These are phyloP conservation scores for Coemansia sp. DNA, from an alignment of 371 early-diverging fungal species.

Conservation along the genomic window DNA sequence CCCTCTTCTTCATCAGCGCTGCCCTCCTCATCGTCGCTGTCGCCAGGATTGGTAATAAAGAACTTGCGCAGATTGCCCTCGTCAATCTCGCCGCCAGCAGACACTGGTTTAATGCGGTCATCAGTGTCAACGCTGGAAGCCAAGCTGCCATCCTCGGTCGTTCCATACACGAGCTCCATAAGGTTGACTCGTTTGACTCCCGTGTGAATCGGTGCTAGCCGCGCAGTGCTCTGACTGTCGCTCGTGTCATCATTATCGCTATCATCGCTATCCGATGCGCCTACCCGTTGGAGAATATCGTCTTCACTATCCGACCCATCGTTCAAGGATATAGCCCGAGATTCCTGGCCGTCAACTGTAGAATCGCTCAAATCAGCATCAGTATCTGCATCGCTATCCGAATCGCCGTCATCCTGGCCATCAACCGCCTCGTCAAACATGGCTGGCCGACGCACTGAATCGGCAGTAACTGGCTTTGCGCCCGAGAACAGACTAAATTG, in stretches of 20 bases:
- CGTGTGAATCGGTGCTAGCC: constrained; percentile 64
- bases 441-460: constrained; percentile 38
- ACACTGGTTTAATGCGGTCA: constrained; percentile 53
- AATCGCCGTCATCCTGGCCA: constrained; percentile 5
- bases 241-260: constrained; percentile 59
- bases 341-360: neutral
- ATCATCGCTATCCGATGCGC: constrained; percentile 42
- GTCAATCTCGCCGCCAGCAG: constrained; percentile 73
- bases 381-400: constrained; percentile 7
- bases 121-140: constrained; percentile 48
- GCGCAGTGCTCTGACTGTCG: constrained; percentile 52
- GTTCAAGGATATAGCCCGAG: constrained; percentile 13
- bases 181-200: constrained; percentile 67
- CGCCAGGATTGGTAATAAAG: constrained; percentile 79
- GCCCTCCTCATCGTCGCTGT: constrained; percentile 56
- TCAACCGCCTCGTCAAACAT: constrained; percentile 22
- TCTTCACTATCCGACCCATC: constrained; percentile 17
- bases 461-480: constrained; percentile 60
- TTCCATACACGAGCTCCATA: constrained; percentile 85
- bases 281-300: constrained; percentile 39
- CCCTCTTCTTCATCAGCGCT: constrained; percentile 53
- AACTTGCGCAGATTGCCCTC: constrained; percentile 69
- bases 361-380: neutral
- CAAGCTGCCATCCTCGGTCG: constrained; percentile 20
- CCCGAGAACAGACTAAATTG: constrained; percentile 80